Evolutionary conservation across 1,284 basidiomycete genomes (phyloP), one percentile per base, ranked within the genome.

Genomic region (Marasmius oreades): DNA sequence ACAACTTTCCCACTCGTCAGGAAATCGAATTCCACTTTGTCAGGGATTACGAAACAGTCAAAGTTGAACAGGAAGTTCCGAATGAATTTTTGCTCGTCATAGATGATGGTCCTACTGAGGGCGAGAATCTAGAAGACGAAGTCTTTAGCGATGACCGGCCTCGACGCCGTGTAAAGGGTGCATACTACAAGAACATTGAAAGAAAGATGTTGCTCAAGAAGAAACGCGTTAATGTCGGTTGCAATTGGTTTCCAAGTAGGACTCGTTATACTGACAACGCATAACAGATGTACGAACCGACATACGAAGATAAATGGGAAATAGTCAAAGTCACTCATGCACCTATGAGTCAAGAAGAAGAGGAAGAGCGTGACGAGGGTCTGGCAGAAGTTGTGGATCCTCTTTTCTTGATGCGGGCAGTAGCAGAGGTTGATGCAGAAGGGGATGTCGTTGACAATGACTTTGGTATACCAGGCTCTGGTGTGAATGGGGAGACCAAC

Each of bases 121-220:
- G 68, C 14, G 39, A 31, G 28, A 10, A 42, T 42, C 36, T 37
- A 18, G 68, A 68, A 45, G 75, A 78, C 45, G 74, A 77, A 39
- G 64, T 72, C 24, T 62, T 70, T 14, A 67, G 71, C 28, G 67
- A 68, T 18, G 53, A 63, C 23, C 66, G 66, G 59, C 55, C 64
- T 52, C 47, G 23, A 5, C 36, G 66, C 47, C 67, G 78, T 56
- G 70, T 70, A 34, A 84, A 83, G 63, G 92, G 88, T 16, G 93
- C 86, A 0, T 93, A 91, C 69, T 94, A 92, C 76, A 93, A 93
- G 72, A 87, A 88, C 66, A 90, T 95, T 58, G 86, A 88, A 68
- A 84, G 90, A 58, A 92, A 92, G 69, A 92, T 93, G 80, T 76
- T 85, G 20, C 74, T 95, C 48, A 92, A 93, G 71, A 94, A 93